A percentile compares a stretch with the other conserved stretches of the same genome.
Conservation (phyloP, 768 basidiomycete species). For the Serendipita sp. region DNA sequence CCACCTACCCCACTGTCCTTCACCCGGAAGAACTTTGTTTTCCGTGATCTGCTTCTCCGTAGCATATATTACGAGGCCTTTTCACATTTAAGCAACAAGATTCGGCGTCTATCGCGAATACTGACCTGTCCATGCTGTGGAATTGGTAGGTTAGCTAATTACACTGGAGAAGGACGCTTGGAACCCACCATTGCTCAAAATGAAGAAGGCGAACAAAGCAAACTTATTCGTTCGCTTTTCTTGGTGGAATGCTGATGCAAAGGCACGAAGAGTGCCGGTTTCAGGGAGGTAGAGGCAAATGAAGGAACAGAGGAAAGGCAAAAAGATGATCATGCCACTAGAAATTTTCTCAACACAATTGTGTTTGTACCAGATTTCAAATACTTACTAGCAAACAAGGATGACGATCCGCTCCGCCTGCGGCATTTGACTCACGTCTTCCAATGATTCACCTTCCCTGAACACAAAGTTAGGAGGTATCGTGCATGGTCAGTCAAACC, state of each 20-base stretch:
- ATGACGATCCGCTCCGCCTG: neutral
- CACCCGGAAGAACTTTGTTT: neutral
- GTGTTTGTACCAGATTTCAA: no score
- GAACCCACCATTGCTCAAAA: neutral
- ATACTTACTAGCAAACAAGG: neutral
- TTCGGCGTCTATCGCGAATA: neutral
- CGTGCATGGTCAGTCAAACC: neutral
- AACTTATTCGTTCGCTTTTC: constrained; percentile 1
- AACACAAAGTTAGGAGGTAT: neutral
- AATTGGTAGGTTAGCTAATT: neutral
- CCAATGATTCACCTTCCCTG: neutral
- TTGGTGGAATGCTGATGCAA: neutral
- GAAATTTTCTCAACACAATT: neutral
- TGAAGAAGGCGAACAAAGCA: neutral
- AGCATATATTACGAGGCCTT: neutral
- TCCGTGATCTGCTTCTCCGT: neutral
- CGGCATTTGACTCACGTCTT: neutral
- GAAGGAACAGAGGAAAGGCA: constrained; percentile 3
- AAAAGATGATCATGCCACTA: constrained; percentile 1
- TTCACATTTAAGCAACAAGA: neutral
- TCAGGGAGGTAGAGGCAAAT: neutral
- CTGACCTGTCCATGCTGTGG: neutral
- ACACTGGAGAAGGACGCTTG: no score
- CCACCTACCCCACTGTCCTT: neutral
- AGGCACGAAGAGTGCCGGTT: constrained; percentile 1